Conservation (phyloP, 1,284 basidiomycete species). For the Sporisorium iseilematis-ciliati region DNA sequence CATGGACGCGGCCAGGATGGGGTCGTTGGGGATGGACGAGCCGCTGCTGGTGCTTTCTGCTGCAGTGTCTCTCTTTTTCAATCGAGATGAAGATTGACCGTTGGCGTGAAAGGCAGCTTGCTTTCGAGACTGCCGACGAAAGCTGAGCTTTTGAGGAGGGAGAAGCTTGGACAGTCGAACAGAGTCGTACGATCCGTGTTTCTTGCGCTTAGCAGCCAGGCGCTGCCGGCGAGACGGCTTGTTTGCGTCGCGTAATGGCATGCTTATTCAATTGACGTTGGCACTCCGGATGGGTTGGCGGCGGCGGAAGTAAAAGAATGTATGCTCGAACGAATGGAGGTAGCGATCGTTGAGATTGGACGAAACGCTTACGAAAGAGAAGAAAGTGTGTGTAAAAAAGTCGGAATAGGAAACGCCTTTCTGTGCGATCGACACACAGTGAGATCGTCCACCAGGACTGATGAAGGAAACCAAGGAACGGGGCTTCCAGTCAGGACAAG, state of each 20-base stretch:
- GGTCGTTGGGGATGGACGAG: neutral
- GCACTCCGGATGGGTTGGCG: neutral
- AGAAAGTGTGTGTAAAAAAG: neutral
- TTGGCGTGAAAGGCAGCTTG: too few species aligned
- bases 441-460: neutral
- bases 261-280: neutral
- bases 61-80: conserved; percentile 1
- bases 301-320: neutral
- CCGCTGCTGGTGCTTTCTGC: neutral
- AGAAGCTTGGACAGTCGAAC: conserved; percentile 11
- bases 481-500: neutral
- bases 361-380: neutral
- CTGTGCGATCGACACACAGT: conserved; percentile 8
- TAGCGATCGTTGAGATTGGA: neutral
- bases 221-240: conserved; percentile 12
- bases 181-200: conserved; percentile 32
- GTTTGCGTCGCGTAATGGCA: conserved; percentile 27
- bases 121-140: too few species aligned
- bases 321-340: neutral
- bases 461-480: neutral
- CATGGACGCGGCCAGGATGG: too few species aligned
- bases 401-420: too few species aligned
- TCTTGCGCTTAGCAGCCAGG: conserved; percentile 15
- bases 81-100: too few species aligned
- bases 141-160: neutral